These are phyloP conservation scores for Rhodotorula sp. DNA, from an alignment of 1,284 basidiomycete genomes.

Conservation along the genomic window DNA sequence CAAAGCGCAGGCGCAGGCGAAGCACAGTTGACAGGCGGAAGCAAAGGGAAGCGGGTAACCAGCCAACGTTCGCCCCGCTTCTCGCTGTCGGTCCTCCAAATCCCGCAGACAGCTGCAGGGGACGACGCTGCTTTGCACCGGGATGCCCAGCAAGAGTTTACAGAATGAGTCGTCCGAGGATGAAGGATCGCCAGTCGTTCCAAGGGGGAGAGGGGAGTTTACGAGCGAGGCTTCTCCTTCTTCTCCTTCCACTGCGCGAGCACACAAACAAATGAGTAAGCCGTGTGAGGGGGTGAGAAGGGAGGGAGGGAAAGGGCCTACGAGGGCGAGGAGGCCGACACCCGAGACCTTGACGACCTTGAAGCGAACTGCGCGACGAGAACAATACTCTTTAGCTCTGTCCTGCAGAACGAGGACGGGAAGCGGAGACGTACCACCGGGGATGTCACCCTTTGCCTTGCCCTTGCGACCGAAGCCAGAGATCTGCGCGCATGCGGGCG, in stretches of 20 bases:
- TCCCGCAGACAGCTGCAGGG: too few species aligned
- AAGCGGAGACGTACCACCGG: conserved; percentile 72
- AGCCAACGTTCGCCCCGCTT: too few species aligned
- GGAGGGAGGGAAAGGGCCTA: not conserved
- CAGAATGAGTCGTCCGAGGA: too few species aligned
- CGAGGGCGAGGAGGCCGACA: conserved; percentile 71
- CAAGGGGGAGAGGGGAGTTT: conserved; percentile 5
- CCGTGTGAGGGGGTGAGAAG: not conserved
- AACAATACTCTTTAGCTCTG: too few species aligned
- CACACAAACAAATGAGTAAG: not conserved
- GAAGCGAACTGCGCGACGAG: not conserved
- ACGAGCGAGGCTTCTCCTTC: conserved; percentile 56
- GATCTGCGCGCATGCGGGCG: conserved; percentile 69
- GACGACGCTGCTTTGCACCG: too few species aligned
- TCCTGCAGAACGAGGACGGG: not conserved
- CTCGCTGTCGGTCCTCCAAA: too few species aligned
- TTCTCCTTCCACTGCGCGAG: conserved; percentile 83
- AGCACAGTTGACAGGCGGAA: too few species aligned
- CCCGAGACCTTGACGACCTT: conserved; percentile 59
- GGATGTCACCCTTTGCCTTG: conserved; percentile 95
- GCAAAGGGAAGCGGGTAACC: too few species aligned
- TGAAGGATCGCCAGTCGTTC: too few species aligned
- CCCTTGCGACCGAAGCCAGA: conserved; percentile 99
- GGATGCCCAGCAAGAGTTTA: too few species aligned
- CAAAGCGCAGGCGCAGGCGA: too few species aligned